Conservation (phyloP, 208 protist species). For the Herpetomonas samuelpessoai region DNA sequence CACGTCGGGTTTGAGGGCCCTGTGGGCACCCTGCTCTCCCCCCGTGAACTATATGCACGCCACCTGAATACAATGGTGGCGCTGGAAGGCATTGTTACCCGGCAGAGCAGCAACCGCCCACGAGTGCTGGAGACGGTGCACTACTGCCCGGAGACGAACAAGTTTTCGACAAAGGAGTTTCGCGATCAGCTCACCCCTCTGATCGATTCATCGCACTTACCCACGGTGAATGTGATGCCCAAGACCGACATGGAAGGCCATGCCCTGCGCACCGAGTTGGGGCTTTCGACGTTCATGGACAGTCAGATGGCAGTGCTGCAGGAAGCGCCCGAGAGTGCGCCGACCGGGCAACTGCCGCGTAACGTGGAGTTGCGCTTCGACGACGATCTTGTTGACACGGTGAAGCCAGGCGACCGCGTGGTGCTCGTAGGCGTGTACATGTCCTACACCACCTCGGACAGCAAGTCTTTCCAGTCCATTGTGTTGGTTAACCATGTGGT, state of each 20-base stretch:
- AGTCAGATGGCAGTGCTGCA: constrained; percentile 95
- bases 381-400: constrained; percentile 97
- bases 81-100: constrained; percentile 98
- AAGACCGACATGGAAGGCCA: constrained; percentile 96
- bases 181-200: constrained; percentile 93
- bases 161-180: constrained; percentile 90
- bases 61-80: constrained; percentile 95
- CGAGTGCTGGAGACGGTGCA: constrained; percentile 93
- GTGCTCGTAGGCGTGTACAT: constrained; percentile 95
- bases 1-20: constrained; percentile 94
- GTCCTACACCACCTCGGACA: constrained; percentile 84
- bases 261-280: constrained; percentile 96
- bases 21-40: constrained; percentile 94
- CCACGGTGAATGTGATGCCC: constrained; percentile 90
- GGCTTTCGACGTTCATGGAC: constrained; percentile 97
- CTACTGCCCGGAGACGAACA: constrained; percentile 94
- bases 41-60: constrained; percentile 89
- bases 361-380: constrained; percentile 97
- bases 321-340: constrained; percentile 98
- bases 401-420: constrained; percentile 97
- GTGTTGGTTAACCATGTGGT: constrained; percentile 94
- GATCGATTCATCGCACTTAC: constrained; percentile 83
- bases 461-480: constrained; percentile 92
- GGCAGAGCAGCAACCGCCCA: constrained; percentile 88
- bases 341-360: constrained; percentile 98